Conservation (phyloP, 148 eudicot species). For the Rhododendron henanense region DNA sequence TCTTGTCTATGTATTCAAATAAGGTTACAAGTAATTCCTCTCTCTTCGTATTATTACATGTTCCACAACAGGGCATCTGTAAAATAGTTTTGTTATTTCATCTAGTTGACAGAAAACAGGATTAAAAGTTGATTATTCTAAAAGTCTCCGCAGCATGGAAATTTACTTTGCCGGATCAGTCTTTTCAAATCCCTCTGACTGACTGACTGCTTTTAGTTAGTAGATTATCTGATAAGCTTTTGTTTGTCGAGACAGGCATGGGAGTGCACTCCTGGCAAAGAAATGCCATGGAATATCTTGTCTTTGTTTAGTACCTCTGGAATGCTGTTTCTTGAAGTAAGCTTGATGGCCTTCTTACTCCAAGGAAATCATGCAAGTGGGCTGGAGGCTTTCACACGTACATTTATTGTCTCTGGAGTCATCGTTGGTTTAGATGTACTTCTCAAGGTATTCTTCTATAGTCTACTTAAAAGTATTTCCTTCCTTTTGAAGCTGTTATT, state of each 20-base stretch:
- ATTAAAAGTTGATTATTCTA: background rate
- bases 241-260: slow-evolving; percentile 44
- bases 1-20: background rate
- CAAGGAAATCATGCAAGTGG: slow-evolving; percentile 79
- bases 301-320: slow-evolving; percentile 73
- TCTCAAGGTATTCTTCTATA: slow-evolving; percentile 55
- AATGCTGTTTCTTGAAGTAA: slow-evolving; percentile 78
- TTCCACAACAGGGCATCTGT: background rate
- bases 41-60: background rate
- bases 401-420: slow-evolving; percentile 67
- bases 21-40: background rate
- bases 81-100: background rate
- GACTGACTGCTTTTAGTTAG: background rate
- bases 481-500: background rate
- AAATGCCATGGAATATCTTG: slow-evolving; percentile 60
- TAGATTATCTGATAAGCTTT: background rate
- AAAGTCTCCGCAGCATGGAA: background rate
- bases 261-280: slow-evolving; percentile 76
- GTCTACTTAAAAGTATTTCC: background rate
- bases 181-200: background rate
- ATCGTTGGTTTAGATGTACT: slow-evolving; percentile 67
- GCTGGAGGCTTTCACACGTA: slow-evolving; percentile 65
- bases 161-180: background rate
- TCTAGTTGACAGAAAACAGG: background rate
- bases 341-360: slow-evolving; percentile 86